Evolutionary conservation across 192 early-diverging fungal genomes (phyloP), one percentile per base, ranked within the genome.

Genomic region (Dissophora ornata): DNA sequence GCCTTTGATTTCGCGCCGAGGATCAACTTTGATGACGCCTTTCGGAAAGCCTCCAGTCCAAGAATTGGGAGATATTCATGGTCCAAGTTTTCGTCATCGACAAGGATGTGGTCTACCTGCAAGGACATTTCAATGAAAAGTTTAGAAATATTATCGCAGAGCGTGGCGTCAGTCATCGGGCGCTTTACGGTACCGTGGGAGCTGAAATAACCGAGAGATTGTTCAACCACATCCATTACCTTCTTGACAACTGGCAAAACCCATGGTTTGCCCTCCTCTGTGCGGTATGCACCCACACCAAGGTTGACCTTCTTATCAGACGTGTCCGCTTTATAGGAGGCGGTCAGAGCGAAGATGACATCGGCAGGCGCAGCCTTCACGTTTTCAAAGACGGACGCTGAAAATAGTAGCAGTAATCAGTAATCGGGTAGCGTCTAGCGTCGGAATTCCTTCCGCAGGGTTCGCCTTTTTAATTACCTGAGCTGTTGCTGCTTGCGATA

Each of bases 31-130:
- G 86, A 85, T 3, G 96, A 89, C 5, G 93, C 94, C 47, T 83
- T 80, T 18, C 89, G 94, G 81, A 95, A 96, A 12, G 88, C 67
- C 0, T 87, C 80, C 7, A 92, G 81, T 24, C 97, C 97, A 45
- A 89, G 91, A 62, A 98, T 95, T 29, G 91, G 87, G 54, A 94
- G 84, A 78, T 99, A 99, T 83, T 99, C 97, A 83, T 99, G 96
- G 81, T 98, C 92, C 62, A 87, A 58, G 28, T 49, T 71, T 6
- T 87, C 74, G 79, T 97, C 90, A 10, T 87, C 63, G 22, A 90
- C 70, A 28, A 98, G 71, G 26, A 84, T 85, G 29, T 79, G 71
- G 78, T 97, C 92, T 49, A 93, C 96, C 92, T 87, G 73, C 21
- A 21, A 34, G 11, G 44, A 36, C 11, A n/a, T n/a, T n/a, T n/a